Base-by-base conservation (phyloP, 352 stramenopile species). In the Phytophthora hybrid region DNA sequence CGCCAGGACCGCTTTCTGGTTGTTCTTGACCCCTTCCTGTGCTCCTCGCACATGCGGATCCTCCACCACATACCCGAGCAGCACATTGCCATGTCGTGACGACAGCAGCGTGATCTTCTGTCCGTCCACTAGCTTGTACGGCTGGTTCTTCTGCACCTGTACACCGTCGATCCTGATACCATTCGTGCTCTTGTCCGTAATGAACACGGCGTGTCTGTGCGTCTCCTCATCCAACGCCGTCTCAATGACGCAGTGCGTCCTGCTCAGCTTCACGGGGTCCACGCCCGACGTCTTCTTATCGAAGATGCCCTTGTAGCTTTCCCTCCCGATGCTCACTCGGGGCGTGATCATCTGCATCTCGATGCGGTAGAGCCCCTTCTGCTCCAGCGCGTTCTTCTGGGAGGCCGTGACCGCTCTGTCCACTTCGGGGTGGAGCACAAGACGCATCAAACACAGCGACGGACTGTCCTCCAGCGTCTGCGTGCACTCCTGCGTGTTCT, bases 81-180 rank as follows among this genome's bases (percentile, higher is more conserved):
- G 60, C 29, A 95, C 82, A 39, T 79, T 84, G 0, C 87, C 88
- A 3, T 85, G 78, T 1, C 74, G 70, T 23, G 81, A 88, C 13
- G 85, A 93, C n/a, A 95, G 71, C 39, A 95, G 68, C 14, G 88
- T 92, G 46, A 95, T 93, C 56, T 79, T 89, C 60, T 94, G 82
- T 52, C 85, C 80, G 59, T 95, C 79, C 29, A 69, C 39, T 1
- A 95, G 70, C 60, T 80, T 73, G 29, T 85, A 66, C n/a, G 78
- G 81, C 56, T 79, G 85, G 44, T 78, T 76, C 56, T 90, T 90
- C 4, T 81, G 63, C n/a, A 90, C 69, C 16, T 74, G 69, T 11
- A 81, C 53, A 4, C 85, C 87, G 55, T 95, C 83, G 32, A 94
- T 88, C 39, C 86, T 79, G 26, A 89, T 92, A 3, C 88, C 88